Conservation (phyloP, 768 basidiomycete species). For the Calvatia gigantea region DNA sequence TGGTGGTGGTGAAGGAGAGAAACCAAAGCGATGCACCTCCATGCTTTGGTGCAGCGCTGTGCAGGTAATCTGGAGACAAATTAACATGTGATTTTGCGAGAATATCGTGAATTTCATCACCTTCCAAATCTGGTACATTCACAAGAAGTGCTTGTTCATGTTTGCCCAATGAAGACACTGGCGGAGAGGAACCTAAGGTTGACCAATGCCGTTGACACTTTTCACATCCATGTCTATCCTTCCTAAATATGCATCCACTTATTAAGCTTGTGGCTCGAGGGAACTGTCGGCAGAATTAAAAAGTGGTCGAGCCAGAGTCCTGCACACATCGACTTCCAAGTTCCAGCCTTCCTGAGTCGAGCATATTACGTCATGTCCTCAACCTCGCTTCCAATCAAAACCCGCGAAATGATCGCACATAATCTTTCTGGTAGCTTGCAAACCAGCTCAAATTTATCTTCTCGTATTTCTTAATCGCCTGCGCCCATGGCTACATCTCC, state of each 20-base stretch:
- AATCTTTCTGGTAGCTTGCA: neutral
- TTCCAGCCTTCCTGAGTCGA: no score
- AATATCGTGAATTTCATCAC: neutral
- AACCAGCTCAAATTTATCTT: neutral
- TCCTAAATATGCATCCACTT: no score
- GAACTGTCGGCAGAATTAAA: no score
- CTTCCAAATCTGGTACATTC: neutral
- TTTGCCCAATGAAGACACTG: neutral
- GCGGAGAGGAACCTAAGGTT: no score
- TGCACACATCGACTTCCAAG: no score
- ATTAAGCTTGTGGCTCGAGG: no score
- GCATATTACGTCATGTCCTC: no score
- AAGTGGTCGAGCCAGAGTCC: no score
- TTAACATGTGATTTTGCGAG: constrained; percentile 6
- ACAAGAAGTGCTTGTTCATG: neutral
- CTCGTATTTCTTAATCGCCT: neutral
- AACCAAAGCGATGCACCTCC: no score
- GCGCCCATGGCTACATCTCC: constrained; percentile 21
- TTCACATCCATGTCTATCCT: no score
- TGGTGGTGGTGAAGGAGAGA: neutral
- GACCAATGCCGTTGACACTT: neutral
- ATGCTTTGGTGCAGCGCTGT: neutral
- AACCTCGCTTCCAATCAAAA: no score
- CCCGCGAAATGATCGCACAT: neutral
- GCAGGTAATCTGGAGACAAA: neutral